Evolutionary conservation across 2,329 filamentous ascomycete species (phyloP).

Genomic region (Xylariaceae sp.): DNA sequence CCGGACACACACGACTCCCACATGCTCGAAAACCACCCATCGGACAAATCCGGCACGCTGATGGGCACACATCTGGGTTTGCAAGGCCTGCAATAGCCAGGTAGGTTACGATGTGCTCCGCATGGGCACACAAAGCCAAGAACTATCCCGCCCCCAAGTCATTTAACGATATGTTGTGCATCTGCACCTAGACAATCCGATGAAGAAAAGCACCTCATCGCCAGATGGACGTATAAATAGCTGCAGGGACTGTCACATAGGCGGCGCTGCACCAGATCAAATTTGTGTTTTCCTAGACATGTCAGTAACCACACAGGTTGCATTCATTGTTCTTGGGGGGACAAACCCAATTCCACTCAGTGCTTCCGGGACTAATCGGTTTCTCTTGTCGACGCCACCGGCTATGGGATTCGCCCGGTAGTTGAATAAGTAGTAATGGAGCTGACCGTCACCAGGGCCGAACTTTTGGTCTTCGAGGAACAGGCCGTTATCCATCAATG

Average conservation of each 20-base stretch:
- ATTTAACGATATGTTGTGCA: not conserved
- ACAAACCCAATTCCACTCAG: conserved; percentile 91
- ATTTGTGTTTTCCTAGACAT: conserved; percentile 42
- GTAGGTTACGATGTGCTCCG: conserved; percentile 9
- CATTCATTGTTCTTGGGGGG: conserved; percentile 54
- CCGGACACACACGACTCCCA: conserved; percentile 36
- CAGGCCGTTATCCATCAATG: conserved; percentile 89
- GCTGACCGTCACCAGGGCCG: conserved; percentile 88
- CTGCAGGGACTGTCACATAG: conserved; percentile 1
- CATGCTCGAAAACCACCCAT: conserved; percentile 21
- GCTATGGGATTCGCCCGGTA: conserved; percentile 86
- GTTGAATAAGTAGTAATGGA: conserved; percentile 98
- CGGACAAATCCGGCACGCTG: conserved; percentile 23
- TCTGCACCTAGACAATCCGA: conserved; percentile 2
- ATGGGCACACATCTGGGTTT: not conserved
- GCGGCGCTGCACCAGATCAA: conserved; percentile 23
- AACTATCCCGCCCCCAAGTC: not conserved
- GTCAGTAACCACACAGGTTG: conserved; percentile 31
- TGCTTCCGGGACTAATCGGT: conserved; percentile 76
- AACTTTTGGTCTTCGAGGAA: conserved; percentile 96
- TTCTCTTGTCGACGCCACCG: conserved; percentile 82
- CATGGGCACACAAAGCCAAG: conserved; percentile 2
- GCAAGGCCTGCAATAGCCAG: conserved; percentile 7
- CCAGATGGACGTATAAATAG: not conserved
- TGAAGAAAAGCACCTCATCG: conserved; percentile 1